Evolutionary conservation across 345 rosid species (phyloP), one percentile per base, ranked within the genome.

Genomic region (Bruguiera sexangula): DNA sequence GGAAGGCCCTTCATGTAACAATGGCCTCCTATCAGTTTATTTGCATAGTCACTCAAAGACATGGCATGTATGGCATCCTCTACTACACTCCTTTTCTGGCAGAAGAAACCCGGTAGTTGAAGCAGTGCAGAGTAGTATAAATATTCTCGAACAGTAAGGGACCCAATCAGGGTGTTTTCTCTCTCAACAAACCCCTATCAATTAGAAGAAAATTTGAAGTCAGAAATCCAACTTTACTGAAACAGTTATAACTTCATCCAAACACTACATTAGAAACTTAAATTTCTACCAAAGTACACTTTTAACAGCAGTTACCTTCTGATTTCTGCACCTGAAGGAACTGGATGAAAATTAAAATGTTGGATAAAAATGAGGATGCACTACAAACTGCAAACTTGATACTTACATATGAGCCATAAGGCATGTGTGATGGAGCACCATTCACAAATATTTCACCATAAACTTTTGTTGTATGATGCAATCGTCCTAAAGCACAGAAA

Each of bases 21-120:
- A 57, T 92, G 99, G 57, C 99, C 95, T 69, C 99, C 98, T 50
- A 96, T 96, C 75, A 96, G 78, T 77, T 92, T 96, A 83, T 96
- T 92, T 64, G 91, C 98, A 77, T 88, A 90, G 70, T 92, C 98
- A 76, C 79, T 74, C 79, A 96, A 72, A 66, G 99, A 96, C 99
- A 96, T 96, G 15, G 96, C 96, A 56, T 86, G 96, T 30, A 96
- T 96, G 29, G 99, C 99, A 77, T 96, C 99, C 92, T 92, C 99
- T 39, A 96, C 99, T 52, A 90, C 90, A 69, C 81, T 76, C 81
- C 83, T 92, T 83, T 87, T 96, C 85, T 88, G 91, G 83, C 86
- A 90, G 80, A 96, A 88, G 61, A 96, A 92, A 57, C 98, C 98
- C 4, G 96, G 98, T 67, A 96, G 98, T 75, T 96, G 99, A 81